Percentiles rank a stretch among this genome's conserved stretches.
phyloP scores from a whole-genome alignment of 306 rosid genomes.

The Glycyrrhiza uralensis region DNA sequence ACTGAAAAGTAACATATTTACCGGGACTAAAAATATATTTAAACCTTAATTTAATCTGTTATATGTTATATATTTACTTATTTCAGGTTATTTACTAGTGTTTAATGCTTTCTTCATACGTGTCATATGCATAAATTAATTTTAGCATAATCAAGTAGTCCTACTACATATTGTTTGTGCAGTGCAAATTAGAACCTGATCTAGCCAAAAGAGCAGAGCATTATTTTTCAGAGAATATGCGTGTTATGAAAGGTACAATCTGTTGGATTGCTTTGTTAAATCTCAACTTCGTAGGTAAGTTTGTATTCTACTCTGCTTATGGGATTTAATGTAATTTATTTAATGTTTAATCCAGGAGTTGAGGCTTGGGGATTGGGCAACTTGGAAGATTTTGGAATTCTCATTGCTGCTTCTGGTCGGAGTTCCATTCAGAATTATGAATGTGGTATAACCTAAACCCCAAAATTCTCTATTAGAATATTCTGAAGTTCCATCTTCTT shows the following conservation, averaged over 20 bases:
- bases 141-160: slow-evolving; percentile 7
- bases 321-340: slow-evolving; percentile 13
- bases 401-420: slow-evolving; percentile 79
- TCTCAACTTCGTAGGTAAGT: slow-evolving; percentile 3
- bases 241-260: slow-evolving; percentile 68
- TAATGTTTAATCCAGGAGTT: slow-evolving; percentile 55
- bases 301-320: not conserved
- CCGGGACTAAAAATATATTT: too few relatives aligned
- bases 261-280: not conserved
- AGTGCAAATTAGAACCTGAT: slow-evolving; percentile 54
- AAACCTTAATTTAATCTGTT: too few relatives aligned
- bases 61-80: not conserved
- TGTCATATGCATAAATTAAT: slow-evolving; percentile 2
- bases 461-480: not conserved
- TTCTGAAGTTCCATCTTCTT: slow-evolving; percentile 14
- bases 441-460: slow-evolving; percentile 60
- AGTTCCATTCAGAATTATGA: slow-evolving; percentile 92
- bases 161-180: slow-evolving; percentile 21
- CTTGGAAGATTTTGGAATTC: slow-evolving; percentile 71
- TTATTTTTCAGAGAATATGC: slow-evolving; percentile 84
- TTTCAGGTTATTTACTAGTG: slow-evolving; percentile 19
- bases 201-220: slow-evolving; percentile 89
- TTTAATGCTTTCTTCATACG: slow-evolving; percentile 5
- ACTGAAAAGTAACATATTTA: too few relatives aligned
- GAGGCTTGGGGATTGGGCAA: slow-evolving; percentile 82